phyloP scores from a whole-genome alignment of 2,329 filamentous ascomycete species.

The Arthrinium phaeospermum region DNA sequence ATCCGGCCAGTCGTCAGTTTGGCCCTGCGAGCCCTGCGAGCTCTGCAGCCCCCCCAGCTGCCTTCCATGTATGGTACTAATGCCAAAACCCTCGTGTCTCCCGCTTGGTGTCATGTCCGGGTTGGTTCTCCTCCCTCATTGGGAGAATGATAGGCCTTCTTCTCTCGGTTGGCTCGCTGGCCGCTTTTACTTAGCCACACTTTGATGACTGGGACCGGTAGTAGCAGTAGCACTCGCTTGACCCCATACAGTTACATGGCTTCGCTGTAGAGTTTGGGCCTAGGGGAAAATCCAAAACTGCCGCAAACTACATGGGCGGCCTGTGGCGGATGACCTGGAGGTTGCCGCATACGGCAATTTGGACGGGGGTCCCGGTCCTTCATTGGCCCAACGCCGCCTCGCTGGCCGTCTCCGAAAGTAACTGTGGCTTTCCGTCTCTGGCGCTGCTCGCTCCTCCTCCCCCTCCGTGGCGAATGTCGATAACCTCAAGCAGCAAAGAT shows the following conservation, averaged over 20 bases:
- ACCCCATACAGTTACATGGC: not conserved
- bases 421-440: constrained; percentile 4
- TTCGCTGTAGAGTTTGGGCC: not conserved
- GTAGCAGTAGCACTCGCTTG: not conserved
- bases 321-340: not conserved
- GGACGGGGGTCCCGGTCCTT: not conserved
- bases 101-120: not conserved
- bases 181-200: constrained; percentile 1
- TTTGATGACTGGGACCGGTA: not conserved
- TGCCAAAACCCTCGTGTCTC: not conserved
- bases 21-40: no score
- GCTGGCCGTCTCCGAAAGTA: not conserved
- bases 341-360: constrained; percentile 11
- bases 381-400: constrained; percentile 15
- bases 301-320: not conserved
- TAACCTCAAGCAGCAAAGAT: constrained; percentile 14
- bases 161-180: not conserved
- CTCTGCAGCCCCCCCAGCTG: no score
- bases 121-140: not conserved
- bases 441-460: not conserved
- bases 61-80: not conserved
- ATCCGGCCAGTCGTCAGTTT: not conserved
- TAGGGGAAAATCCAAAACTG: not conserved
- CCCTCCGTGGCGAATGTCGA: constrained; percentile 13
- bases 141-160: not conserved